Percentiles rank a stretch among this genome's conserved stretches.
These are phyloP conservation scores for Maudiozyma bulderi DNA, from an alignment of 805 yeast species.

Conservation along the genomic window DNA sequence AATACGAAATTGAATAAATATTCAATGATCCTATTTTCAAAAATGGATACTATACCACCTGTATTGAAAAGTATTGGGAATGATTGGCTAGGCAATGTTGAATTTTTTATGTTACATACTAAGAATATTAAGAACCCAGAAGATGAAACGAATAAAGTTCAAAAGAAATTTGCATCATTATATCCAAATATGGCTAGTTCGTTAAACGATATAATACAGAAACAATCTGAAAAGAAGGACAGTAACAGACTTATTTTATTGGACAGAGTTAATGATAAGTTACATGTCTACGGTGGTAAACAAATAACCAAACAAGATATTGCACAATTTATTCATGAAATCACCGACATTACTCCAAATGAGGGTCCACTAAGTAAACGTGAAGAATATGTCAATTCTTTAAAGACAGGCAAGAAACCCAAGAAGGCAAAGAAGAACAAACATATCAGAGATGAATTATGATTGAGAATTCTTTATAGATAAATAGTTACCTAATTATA, in stretches of 20 bases:
- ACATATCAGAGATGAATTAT: conserved; percentile 9
- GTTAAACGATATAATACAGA: conserved; percentile 8
- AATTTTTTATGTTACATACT: conserved; percentile 37
- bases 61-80: conserved; percentile 57
- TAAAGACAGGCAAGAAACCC: conserved; percentile 14
- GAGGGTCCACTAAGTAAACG: conserved; percentile 28
- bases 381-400: conserved; percentile 10
- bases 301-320: conserved; percentile 18
- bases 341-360: conserved; percentile 15
- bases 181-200: conserved; percentile 18
- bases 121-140: not conserved
- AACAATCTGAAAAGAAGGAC: conserved; percentile 9
- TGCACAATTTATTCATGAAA: conserved; percentile 15
- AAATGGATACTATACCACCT: conserved; percentile 41
- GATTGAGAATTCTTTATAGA: not conserved
- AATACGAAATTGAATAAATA: not conserved
- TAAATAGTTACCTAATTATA: not conserved
- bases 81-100: conserved; percentile 47
- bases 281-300: conserved; percentile 12
- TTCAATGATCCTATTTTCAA: conserved; percentile 39
- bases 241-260: conserved; percentile 16
- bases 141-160: not conserved
- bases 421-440: conserved; percentile 4
- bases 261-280: conserved; percentile 13
- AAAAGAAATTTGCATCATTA: conserved; percentile 4